Percentiles rank a stretch among this genome's conserved stretches.
phyloP scores from a whole-genome alignment of 371 early-diverging fungal genomes.

The Mucor circinelloides region DNA sequence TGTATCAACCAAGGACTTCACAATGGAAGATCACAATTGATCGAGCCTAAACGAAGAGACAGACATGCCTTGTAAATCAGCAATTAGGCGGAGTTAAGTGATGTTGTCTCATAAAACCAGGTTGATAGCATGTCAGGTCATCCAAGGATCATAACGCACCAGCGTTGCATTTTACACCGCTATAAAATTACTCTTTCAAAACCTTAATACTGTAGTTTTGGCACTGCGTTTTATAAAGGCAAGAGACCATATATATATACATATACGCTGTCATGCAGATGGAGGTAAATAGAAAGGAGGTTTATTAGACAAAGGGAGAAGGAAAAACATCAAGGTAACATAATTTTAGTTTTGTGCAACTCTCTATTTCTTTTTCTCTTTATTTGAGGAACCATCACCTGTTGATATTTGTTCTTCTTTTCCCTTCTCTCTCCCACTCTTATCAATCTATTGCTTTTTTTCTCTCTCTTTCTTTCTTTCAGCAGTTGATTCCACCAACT shows the following conservation, averaged over 20 bases:
- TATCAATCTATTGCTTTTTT: not conserved
- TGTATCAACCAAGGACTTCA: no score
- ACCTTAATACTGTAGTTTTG: no score
- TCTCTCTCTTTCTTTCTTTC: no score
- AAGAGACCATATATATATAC: no score
- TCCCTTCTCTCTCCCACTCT: not conserved
- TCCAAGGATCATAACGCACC: not conserved
- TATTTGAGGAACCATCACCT: not conserved
- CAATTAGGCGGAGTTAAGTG: not conserved
- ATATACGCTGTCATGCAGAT: not conserved
- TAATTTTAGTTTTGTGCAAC: slow-evolving; percentile 2
- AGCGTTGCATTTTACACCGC: no score
- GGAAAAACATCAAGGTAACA: not conserved
- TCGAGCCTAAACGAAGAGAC: not conserved
- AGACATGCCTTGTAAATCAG: not conserved
- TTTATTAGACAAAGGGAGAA: not conserved
- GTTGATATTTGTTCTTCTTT: not conserved
- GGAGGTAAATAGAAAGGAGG: not conserved
- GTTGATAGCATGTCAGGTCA: not conserved
- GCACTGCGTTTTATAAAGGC: no score
- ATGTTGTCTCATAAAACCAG: not conserved
- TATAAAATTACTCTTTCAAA: no score
- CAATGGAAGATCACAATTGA: not conserved
- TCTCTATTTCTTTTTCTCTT: not conserved
- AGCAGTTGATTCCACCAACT: not conserved